Conservation (phyloP, 2,329 filamentous ascomycete genomes). For the Fusarium subtropicale region DNA sequence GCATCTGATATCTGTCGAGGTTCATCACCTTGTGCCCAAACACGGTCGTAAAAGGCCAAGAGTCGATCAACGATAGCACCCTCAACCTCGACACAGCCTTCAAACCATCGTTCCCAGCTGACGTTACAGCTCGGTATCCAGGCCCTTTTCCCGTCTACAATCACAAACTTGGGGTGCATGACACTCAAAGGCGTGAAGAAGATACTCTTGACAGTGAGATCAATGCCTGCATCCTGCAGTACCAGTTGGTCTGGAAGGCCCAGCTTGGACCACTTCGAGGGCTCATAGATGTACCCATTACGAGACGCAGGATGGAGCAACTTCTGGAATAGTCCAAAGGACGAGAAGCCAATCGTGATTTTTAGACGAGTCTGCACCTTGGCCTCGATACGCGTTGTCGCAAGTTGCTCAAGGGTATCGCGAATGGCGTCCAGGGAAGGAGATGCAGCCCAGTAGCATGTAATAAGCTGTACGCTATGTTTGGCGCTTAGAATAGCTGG, state of each 20-base stretch:
- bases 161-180: slow-evolving; percentile 88
- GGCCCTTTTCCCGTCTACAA: slow-evolving; percentile 74
- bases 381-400: slow-evolving; percentile 52
- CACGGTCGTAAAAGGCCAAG: slow-evolving; percentile 71
- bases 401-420: slow-evolving; percentile 69
- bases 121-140: slow-evolving; percentile 85
- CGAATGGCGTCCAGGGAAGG: slow-evolving; percentile 68
- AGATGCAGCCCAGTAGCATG: slow-evolving; percentile 84
- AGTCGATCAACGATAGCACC: slow-evolving; percentile 73
- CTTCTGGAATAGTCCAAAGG: slow-evolving; percentile 77
- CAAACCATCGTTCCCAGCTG: slow-evolving; percentile 89
- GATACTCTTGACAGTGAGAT: slow-evolving; percentile 78
- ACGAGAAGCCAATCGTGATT: slow-evolving; percentile 83
- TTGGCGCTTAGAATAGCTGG: slow-evolving; percentile 71
- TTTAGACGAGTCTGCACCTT: slow-evolving; percentile 56
- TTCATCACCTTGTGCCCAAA: slow-evolving; percentile 67
- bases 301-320: slow-evolving; percentile 75
- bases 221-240: slow-evolving; percentile 68
- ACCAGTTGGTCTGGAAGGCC: slow-evolving; percentile 69
- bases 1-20: background rate
- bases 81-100: slow-evolving; percentile 76
- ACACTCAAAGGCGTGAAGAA: slow-evolving; percentile 85
- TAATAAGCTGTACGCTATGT: slow-evolving; percentile 78
- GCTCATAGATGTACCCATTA: slow-evolving; percentile 70
- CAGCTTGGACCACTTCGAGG: slow-evolving; percentile 70